Conservation (phyloP, 2,329 filamentous ascomycete species). For the Alternaria novae-zelandiae region DNA sequence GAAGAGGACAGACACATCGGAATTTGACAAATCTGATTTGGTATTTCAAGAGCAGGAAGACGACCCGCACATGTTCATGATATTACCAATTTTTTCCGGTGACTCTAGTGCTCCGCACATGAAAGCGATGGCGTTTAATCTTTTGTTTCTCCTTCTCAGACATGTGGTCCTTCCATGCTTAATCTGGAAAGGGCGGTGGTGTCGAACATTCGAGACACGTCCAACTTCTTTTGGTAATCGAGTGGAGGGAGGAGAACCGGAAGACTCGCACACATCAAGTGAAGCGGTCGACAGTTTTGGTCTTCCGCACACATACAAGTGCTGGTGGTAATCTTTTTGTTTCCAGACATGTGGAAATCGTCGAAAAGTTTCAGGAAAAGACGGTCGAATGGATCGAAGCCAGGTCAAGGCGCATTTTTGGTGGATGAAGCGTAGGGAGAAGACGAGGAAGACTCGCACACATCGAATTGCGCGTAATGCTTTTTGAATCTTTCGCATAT, state of each 20-base stretch:
- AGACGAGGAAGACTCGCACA: background rate
- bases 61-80: background rate
- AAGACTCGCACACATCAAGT: rapidly evolving
- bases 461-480: background rate
- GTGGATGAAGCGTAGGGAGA: background rate
- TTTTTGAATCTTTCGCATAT: background rate
- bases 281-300: rapidly evolving
- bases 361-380: background rate
- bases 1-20: no score
- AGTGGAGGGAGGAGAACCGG: background rate
- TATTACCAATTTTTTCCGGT: background rate
- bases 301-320: rapidly evolving
- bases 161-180: background rate
- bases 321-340: background rate
- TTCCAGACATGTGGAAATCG: background rate
- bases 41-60: background rate
- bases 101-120: background rate
- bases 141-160: background rate
- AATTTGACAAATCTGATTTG: background rate
- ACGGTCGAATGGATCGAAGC: background rate
- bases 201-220: no score
- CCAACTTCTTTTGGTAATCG: background rate
- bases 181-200: background rate
- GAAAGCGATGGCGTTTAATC: no score
- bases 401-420: background rate